phyloP scores from a whole-genome alignment of 2,329 filamentous ascomycete genomes.

The Aspergillus ochraceus region DNA sequence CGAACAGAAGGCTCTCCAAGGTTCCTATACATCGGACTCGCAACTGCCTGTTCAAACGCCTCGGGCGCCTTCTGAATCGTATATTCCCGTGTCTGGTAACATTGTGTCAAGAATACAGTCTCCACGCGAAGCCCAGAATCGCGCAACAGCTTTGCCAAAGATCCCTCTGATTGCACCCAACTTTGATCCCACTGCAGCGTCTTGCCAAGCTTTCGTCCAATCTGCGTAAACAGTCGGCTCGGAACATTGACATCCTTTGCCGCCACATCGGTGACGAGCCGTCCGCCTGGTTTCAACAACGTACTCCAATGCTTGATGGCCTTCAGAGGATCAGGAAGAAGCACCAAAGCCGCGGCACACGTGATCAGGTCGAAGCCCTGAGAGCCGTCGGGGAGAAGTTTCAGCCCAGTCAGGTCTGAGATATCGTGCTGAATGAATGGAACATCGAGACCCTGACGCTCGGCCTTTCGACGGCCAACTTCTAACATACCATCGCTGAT shows the following conservation, averaged over 20 bases:
- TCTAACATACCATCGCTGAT: constrained; percentile 7
- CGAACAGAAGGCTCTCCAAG: background rate
- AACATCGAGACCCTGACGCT: background rate
- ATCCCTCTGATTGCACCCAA: constrained; percentile 5
- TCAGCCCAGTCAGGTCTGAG: background rate
- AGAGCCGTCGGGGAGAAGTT: background rate
- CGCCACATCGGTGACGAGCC: constrained; percentile 7
- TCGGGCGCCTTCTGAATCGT: background rate
- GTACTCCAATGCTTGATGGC: constrained; percentile 2
- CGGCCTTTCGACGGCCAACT: constrained; percentile 3
- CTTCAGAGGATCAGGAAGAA: background rate
- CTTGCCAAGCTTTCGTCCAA: background rate
- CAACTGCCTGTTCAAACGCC: constrained; percentile 3
- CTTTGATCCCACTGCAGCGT: constrained; percentile 7
- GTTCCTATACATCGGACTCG: constrained; percentile 7
- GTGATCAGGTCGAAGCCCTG: constrained; percentile 7
- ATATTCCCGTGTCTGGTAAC: constrained; percentile 3
- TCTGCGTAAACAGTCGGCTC: background rate
- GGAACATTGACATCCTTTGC: constrained; percentile 7
- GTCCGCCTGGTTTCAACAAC: constrained; percentile 4
- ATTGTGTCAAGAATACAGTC: constrained; percentile 1
- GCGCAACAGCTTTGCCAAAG: background rate
- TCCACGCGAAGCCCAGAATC: background rate
- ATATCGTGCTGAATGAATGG: constrained; percentile 7
- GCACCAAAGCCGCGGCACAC: constrained; percentile 7